Percentiles rank a stretch among this genome's conserved stretches.
These are phyloP conservation scores for Citrus hindsii DNA, from an alignment of 345 rosid genomes.

Conservation along the genomic window DNA sequence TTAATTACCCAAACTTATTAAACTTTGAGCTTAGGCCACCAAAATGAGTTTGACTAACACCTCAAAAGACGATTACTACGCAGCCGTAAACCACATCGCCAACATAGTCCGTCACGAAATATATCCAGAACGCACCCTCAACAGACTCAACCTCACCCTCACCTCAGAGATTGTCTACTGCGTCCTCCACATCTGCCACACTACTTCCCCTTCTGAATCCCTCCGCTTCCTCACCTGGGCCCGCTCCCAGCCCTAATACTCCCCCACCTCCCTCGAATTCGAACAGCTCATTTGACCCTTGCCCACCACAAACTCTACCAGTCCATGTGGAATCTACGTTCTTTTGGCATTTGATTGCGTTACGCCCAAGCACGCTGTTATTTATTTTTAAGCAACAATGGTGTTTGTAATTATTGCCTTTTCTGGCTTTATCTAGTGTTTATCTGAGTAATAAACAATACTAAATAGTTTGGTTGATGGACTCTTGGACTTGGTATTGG, in stretches of 20 bases:
- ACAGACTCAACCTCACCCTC: conserved; percentile 33
- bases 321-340: conserved; percentile 53
- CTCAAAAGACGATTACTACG: conserved; percentile 71
- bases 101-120: conserved; percentile 72
- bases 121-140: conserved; percentile 74
- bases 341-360: background rate
- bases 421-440: background rate
- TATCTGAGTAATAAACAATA: background rate
- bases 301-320: conserved; percentile 53
- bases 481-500: background rate
- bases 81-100: conserved; percentile 75
- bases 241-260: conserved; percentile 32
- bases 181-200: conserved; percentile 70
- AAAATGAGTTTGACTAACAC: background rate
- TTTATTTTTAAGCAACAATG: background rate
- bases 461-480: background rate
- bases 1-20: background rate
- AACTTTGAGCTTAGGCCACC: conserved; percentile 57
- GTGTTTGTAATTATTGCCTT: background rate
- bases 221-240: conserved; percentile 94
- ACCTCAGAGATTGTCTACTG: conserved; percentile 75
- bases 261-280: conserved; percentile 62
- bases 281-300: conserved; percentile 70
- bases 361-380: background rate
- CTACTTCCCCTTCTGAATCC: conserved; percentile 54